Base-by-base conservation (phyloP, 768 basidiomycete species). In the Boletus tomentosulus region DNA sequence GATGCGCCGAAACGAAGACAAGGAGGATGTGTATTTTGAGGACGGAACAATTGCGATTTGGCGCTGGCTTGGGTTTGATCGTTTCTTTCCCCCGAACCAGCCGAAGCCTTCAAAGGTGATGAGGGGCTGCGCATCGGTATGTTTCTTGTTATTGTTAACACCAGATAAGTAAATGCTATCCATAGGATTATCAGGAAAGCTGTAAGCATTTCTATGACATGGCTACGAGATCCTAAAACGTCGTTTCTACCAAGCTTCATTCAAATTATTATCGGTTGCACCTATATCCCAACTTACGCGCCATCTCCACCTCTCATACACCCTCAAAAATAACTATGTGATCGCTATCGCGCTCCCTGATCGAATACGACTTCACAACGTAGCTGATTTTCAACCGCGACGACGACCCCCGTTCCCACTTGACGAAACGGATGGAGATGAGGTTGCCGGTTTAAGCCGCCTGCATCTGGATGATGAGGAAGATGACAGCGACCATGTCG, bases 121-220 rank as follows among this genome's bases (percentile, higher is more conserved):
- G 60, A 73, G 82, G 56, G 85, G 85, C 19, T 82, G 81, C 56
- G 76, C 79, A 46, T 82, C 83, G 46, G 87, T 89, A 68, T 31
- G 82, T 47, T 33, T 44, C 6, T 1, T 22, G 13, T 46, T 22
- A 8, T 50, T 44, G 46, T 42, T 42, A 15, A 3, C 3, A 39
- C 9, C 38, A 19, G 15, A 46, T 38, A 27, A 22, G 53, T 62
- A 44, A 60, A 49, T 3, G 3, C 37, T 35, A n/a, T 34, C 33
- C 12, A 37, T 43, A 90, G 87, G 89, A 90, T 65, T 89, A 83
- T 62, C 84, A 83, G 60, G 85, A 89, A 61, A 89, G 86, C 66
- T 77, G 89, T 89, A 64, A 64, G 84, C 63, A 1, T 37, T 44
- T 34, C 44, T 4, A 42, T n/a, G 4, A n/a, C 46, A 11, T 34